Percentiles rank a stretch among this genome's conserved stretches.
Evolutionary conservation across 192 early-diverging fungal genomes (phyloP).

Genomic region (Backusella tarrabulga): DNA sequence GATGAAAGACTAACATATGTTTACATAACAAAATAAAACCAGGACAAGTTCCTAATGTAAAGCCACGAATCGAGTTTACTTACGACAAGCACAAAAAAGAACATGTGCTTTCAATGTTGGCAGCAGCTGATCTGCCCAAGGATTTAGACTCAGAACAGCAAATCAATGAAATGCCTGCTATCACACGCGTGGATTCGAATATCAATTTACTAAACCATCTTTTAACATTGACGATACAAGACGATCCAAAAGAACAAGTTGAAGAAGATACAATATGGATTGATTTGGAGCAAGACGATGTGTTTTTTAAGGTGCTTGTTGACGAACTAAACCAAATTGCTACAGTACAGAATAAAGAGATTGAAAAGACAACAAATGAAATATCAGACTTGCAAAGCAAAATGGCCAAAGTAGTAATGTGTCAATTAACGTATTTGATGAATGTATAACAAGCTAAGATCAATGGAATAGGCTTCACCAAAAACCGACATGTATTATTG

Average conservation of each 20-base stretch:
- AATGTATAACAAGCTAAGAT: slow-evolving; percentile 40
- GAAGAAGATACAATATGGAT: background rate
- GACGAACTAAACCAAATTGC: slow-evolving; percentile 22
- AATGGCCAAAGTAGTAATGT: slow-evolving; percentile 26
- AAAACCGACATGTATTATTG: slow-evolving; percentile 75
- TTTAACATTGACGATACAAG: slow-evolving; percentile 8
- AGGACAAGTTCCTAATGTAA: slow-evolving; percentile 12
- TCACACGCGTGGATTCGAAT: background rate
- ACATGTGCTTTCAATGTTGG: background rate
- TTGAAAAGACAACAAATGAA: slow-evolving; percentile 21
- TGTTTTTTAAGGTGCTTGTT: slow-evolving; percentile 35
- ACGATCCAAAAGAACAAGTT: background rate
- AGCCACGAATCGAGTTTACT: slow-evolving; percentile 16
- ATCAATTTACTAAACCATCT: slow-evolving; percentile 2
- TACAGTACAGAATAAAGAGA: slow-evolving; percentile 4
- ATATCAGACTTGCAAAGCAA: slow-evolving; percentile 21
- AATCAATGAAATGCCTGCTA: background rate
- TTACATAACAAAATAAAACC: too few relatives aligned
- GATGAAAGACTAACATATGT: background rate
- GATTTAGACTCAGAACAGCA: slow-evolving; percentile 4
- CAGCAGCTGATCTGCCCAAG: background rate
- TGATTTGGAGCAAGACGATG: slow-evolving; percentile 37
- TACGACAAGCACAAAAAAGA: slow-evolving; percentile 8
- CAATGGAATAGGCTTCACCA: slow-evolving; percentile 25
- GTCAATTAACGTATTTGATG: slow-evolving; percentile 2